Evolutionary conservation across 305 asterid species (phyloP).

Genomic region (Stenogyne calaminthoides): DNA sequence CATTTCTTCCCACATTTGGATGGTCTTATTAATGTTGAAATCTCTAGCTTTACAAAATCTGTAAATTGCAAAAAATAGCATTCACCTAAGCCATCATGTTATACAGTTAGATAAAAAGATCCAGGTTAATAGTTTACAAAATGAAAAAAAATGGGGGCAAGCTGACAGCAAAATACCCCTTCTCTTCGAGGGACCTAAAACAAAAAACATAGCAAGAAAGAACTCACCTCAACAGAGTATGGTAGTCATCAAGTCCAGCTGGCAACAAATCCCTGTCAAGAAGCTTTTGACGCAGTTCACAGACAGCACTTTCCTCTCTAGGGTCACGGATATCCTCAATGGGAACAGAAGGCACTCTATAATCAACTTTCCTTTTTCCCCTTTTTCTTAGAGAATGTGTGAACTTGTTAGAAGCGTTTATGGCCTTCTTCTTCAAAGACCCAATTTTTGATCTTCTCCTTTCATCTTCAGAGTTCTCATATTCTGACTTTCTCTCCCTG

Average conservation of each 20-base stretch:
- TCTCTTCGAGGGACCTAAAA: neutral
- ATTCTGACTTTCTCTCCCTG: slow-evolving; percentile 82
- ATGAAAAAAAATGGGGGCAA: neutral
- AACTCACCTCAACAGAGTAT: slow-evolving; percentile 76
- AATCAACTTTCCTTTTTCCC: slow-evolving; percentile 90
- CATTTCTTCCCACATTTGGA: slow-evolving; percentile 97
- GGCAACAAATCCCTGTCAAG: slow-evolving; percentile 73
- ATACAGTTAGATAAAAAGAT: slow-evolving; percentile 17
- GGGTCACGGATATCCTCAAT: slow-evolving; percentile 93
- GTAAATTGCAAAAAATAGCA: slow-evolving; percentile 27
- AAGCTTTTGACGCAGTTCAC: slow-evolving; percentile 80
- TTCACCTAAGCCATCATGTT: slow-evolving; percentile 12
- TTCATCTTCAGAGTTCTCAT: slow-evolving; percentile 83
- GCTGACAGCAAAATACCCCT: neutral
- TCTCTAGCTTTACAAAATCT: slow-evolving; percentile 95
- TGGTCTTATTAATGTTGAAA: slow-evolving; percentile 65
- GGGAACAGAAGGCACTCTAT: slow-evolving; percentile 76
- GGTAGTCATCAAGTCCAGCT: slow-evolving; percentile 85
- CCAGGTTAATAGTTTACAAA: slow-evolving; percentile 18
- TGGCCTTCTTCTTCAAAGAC: slow-evolving; percentile 76
- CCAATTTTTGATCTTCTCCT: slow-evolving; percentile 74
- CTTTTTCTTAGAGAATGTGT: slow-evolving; percentile 85
- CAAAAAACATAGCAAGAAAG: slow-evolving; percentile 8
- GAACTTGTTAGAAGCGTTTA: slow-evolving; percentile 88
- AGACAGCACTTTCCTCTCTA: slow-evolving; percentile 80